Evolutionary conservation across 2,329 filamentous ascomycete species (phyloP), one percentile per base, ranked within the genome.

Genomic region (Cordyceps javanica): DNA sequence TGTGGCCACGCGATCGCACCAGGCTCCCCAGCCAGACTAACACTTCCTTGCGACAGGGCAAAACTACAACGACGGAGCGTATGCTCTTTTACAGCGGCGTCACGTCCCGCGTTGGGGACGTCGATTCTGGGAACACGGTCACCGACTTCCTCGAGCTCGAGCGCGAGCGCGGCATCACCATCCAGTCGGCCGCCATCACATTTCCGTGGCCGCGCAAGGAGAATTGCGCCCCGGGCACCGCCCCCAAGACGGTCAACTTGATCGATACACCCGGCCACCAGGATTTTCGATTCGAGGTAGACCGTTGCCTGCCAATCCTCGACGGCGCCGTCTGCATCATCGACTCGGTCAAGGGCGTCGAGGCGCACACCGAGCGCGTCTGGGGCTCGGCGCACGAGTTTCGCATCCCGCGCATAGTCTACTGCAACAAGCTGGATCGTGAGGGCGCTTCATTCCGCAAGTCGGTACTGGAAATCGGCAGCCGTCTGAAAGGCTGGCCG

Each of bases 61-160:
- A 99, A 78, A 99, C 94, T 1, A 97, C 94, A 0, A 99, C 94
- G 0, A 97, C 94, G 3, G 94, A 99, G 83, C 91, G 94, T 59
- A 97, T 97, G 93, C 88, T 99, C 67, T 97, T 91, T 69, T 96
- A 97, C 68, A 95, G 91, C 70, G 93, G 94, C 50, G 86, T 92
- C 61, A 96, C 92, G 10, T 82, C 90, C 63, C 82, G 92, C 71
- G 85, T 97, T 67, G 94, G 94, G 75, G 92, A 97, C 72, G 94
- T 99, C 62, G 93, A 97, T 66, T 89, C 96, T 72, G 94, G 94
- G 38, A 96, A 95, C 62, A 97, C 94, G 4, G 91, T 97, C 8
- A 99, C 94, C 3, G 94, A 99, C 73, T 99, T 97, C 65, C 82
- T 99, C 7, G 93, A 94, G 7, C 87, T 96, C 62, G 94, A 99